Evolutionary conservation across 257 asterid species (phyloP).

Genomic region (Salvia rosmarinus): DNA sequence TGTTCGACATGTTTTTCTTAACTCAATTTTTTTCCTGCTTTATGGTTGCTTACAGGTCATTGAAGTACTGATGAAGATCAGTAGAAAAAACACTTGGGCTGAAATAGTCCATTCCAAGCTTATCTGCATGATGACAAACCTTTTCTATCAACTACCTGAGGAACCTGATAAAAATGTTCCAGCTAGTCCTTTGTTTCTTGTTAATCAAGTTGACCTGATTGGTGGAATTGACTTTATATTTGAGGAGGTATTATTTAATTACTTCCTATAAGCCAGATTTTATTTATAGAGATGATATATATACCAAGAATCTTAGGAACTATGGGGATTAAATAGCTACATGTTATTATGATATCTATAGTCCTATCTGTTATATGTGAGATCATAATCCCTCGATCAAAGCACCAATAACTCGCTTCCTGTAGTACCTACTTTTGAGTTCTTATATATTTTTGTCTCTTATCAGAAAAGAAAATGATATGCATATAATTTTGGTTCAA

Average conservation of each 20-base stretch:
- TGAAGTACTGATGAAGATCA: conserved; percentile 74
- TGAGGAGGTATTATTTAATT: conserved; percentile 67
- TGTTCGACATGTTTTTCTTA: background rate
- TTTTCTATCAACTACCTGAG: conserved; percentile 85
- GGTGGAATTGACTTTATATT: conserved; percentile 95
- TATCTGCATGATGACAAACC: conserved; percentile 87
- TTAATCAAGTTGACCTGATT: conserved; percentile 87
- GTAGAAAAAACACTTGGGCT: conserved; percentile 94
- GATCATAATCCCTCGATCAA: background rate
- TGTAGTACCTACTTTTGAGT: background rate
- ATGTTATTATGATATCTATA: background rate
- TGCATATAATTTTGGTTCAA: conserved; percentile 18
- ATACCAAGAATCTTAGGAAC: background rate
- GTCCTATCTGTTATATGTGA: background rate
- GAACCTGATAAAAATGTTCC: conserved; percentile 63
- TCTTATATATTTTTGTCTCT: background rate
- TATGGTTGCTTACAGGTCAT: conserved; percentile 65
- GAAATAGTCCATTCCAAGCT: conserved; percentile 95
- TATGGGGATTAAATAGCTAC: background rate
- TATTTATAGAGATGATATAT: conserved; percentile 26
- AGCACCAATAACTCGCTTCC: background rate
- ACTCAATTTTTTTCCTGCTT: too few relatives aligned
- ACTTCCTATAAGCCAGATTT: conserved; percentile 24
- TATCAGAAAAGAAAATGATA: background rate
- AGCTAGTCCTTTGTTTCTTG: conserved; percentile 69